Conservation (phyloP, 1,284 basidiomycete genomes). For the Amylostereum areolatum region DNA sequence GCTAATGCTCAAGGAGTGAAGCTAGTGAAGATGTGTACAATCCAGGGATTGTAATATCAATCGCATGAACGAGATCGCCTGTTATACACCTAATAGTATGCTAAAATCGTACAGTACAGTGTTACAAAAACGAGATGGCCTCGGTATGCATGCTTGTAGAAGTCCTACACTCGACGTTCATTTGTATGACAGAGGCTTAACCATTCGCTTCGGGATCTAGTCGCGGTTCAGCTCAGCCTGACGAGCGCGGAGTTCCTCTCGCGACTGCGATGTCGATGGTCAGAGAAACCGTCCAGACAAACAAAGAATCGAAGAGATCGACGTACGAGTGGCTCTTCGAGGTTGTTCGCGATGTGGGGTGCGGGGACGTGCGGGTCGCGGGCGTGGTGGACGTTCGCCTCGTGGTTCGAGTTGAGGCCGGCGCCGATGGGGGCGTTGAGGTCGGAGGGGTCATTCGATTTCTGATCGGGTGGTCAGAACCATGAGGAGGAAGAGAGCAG, state of each 20-base stretch:
- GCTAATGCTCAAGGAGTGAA: too few relatives aligned
- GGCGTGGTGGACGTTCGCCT: conserved; percentile 32
- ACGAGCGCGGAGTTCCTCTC: conserved; percentile 24
- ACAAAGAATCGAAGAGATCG: background rate
- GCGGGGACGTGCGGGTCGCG: conserved; percentile 37
- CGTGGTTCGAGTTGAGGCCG: conserved; percentile 28
- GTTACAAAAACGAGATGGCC: too few relatives aligned
- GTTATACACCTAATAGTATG: too few relatives aligned
- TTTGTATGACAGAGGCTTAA: too few relatives aligned
- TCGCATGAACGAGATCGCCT: too few relatives aligned
- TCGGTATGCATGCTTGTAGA: too few relatives aligned
- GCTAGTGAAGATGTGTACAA: too few relatives aligned
- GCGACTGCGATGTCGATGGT: conserved; percentile 16
- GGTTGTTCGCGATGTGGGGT: conserved; percentile 15
- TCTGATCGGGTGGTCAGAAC: conserved; percentile 24
- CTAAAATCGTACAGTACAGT: too few relatives aligned
- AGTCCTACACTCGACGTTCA: too few relatives aligned
- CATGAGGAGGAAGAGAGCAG: background rate
- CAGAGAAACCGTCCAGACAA: background rate
- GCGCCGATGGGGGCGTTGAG: conserved; percentile 34
- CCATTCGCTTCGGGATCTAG: too few relatives aligned
- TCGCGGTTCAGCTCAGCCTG: conserved; percentile 22
- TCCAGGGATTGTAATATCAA: too few relatives aligned
- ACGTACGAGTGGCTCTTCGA: conserved; percentile 23
- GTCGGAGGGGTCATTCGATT: conserved; percentile 45